phyloP scores from a whole-genome alignment of 768 basidiomycete genomes.

The Tubosaeta brunneosetosa region DNA sequence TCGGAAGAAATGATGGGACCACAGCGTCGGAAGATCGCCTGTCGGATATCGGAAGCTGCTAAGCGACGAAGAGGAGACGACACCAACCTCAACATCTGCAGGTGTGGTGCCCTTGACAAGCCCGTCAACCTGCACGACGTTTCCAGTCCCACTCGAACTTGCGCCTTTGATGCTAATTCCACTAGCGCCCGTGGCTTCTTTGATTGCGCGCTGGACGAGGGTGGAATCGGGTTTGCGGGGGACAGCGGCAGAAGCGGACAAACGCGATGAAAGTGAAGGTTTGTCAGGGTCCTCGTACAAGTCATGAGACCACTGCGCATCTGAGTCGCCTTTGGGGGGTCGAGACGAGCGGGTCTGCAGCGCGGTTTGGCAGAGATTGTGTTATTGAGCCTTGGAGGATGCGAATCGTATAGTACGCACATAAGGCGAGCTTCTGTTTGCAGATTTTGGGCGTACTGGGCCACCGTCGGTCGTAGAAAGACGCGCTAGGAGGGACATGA shows the following conservation, averaged over 20 bases:
- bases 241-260: constrained; percentile 38
- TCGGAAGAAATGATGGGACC: constrained; percentile 53
- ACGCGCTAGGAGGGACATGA: constrained; percentile 30
- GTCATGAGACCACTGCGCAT: constrained; percentile 70
- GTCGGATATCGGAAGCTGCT: constrained; percentile 3
- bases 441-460: constrained; percentile 29
- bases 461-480: constrained; percentile 26
- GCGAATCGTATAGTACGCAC: constrained; percentile 33
- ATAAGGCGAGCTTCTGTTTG: constrained; percentile 30
- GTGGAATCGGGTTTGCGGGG: constrained; percentile 52
- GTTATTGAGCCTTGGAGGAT: constrained; percentile 16
- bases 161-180: constrained; percentile 69
- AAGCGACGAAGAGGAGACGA: not conserved
- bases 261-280: constrained; percentile 50
- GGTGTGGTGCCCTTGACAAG: constrained; percentile 73
- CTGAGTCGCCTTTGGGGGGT: constrained; percentile 59
- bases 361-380: constrained; percentile 6
- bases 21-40: constrained; percentile 79
- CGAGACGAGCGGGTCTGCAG: constrained; percentile 42
- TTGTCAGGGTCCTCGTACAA: constrained; percentile 59
- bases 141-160: constrained; percentile 44
- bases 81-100: constrained; percentile 61
- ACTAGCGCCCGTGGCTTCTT: constrained; percentile 47
- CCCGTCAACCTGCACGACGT: constrained; percentile 71
- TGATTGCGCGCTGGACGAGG: constrained; percentile 57